Conservation (phyloP, 2,329 filamentous ascomycete genomes). For the Periconia macrospinosa region DNA sequence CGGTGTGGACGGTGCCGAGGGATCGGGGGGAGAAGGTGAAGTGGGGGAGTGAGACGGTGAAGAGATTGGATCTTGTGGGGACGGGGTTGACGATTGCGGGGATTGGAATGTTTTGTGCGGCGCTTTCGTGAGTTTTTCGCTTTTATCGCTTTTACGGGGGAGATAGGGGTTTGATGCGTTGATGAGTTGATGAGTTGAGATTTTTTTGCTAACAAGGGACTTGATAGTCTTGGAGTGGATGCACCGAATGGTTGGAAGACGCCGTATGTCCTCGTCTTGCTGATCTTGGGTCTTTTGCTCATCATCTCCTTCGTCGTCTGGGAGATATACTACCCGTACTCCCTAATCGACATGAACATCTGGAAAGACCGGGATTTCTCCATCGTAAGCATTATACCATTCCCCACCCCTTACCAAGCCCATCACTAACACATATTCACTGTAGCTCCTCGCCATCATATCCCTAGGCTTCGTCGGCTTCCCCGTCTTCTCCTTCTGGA, state of each 20-base stretch:
- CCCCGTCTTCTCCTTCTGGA: conserved; percentile 62
- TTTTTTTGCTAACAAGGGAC: conserved; percentile 11
- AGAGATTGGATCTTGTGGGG: conserved; percentile 63
- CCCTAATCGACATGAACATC: conserved; percentile 57
- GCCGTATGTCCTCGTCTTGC: conserved; percentile 63
- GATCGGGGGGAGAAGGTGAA: conserved; percentile 53
- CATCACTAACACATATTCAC: background rate
- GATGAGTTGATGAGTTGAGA: too few relatives aligned
- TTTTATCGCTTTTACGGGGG: too few relatives aligned
- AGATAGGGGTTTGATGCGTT: too few relatives aligned
- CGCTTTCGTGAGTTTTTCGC: conserved; percentile 54
- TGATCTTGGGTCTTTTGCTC: conserved; percentile 61
- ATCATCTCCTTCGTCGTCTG: conserved; percentile 63
- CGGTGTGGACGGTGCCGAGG: conserved; percentile 63
- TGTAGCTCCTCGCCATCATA: conserved; percentile 58
- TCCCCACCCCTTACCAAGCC: background rate
- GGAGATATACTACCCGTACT: conserved; percentile 57
- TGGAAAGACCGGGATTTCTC: conserved; percentile 67
- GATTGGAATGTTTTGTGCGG: conserved; percentile 66
- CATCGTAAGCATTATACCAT: conserved; percentile 45
- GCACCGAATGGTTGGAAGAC: conserved; percentile 65
- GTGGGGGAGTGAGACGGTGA: conserved; percentile 52
- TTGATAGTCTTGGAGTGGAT: conserved; percentile 50
- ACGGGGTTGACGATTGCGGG: conserved; percentile 64
- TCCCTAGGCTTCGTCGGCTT: conserved; percentile 67